These are phyloP conservation scores for Ogataea polymorpha DNA, from an alignment of 805 yeast genomes.

Conservation along the genomic window DNA sequence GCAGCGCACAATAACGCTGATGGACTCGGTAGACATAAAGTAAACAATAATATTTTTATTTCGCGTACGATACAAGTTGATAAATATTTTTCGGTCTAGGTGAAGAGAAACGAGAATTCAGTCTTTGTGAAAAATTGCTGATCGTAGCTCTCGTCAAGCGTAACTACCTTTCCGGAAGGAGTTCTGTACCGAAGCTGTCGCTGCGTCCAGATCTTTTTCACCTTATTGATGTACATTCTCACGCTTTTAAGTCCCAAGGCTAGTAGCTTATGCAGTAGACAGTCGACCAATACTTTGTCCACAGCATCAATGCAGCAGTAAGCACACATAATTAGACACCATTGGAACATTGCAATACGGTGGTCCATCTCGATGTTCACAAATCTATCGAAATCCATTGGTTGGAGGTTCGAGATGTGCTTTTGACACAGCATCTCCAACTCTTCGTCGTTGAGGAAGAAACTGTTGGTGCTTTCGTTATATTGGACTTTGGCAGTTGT, in stretches of 20 bases:
- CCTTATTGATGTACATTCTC: slow-evolving; percentile 20
- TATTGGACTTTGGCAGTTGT: slow-evolving; percentile 7
- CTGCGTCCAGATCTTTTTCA: slow-evolving; percentile 27
- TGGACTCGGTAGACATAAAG: slow-evolving; percentile 27
- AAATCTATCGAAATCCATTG: slow-evolving; percentile 19
- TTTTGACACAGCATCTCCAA: slow-evolving; percentile 12
- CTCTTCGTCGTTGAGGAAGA: slow-evolving; percentile 11
- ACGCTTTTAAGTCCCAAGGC: slow-evolving; percentile 30
- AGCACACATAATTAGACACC: slow-evolving; percentile 28
- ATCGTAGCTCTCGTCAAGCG: slow-evolving; percentile 13
- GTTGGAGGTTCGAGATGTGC: neutral
- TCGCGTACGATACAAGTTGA: neutral
- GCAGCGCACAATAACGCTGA: slow-evolving; percentile 54
- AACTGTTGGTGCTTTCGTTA: slow-evolving; percentile 7
- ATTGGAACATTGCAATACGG: slow-evolving; percentile 32
- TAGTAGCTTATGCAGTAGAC: slow-evolving; percentile 23
- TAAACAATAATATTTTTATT: neutral
- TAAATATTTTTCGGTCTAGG: slow-evolving; percentile 5
- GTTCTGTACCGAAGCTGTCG: slow-evolving; percentile 19
- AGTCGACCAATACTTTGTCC: slow-evolving; percentile 28
- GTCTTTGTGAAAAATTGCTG: slow-evolving; percentile 13
- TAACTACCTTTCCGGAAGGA: slow-evolving; percentile 4
- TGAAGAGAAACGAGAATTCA: slow-evolving; percentile 17
- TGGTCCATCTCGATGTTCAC: slow-evolving; percentile 29
- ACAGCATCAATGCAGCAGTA: slow-evolving; percentile 24